Evolutionary conservation across 148 eudicot genomes (phyloP).

Genomic region (Gaultheria prostrata): DNA sequence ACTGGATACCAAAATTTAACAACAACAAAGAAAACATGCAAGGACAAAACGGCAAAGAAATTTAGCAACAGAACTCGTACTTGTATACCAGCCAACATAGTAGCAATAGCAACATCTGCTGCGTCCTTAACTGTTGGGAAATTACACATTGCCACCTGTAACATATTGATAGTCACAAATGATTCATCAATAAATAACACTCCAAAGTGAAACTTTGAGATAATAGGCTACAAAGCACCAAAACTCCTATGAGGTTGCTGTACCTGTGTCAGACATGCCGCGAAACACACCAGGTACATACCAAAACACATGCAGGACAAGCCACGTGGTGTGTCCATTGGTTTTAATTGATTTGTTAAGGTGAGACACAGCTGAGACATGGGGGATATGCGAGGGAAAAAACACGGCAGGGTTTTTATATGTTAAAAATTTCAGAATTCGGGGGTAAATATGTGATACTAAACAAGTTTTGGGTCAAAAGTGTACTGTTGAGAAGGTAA

Average conservation of each 20-base stretch:
- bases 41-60: neutral
- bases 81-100: slow-evolving; percentile 95
- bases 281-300: neutral
- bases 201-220: neutral
- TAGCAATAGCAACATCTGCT: slow-evolving; percentile 93
- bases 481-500: neutral
- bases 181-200: neutral
- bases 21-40: neutral
- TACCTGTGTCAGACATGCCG: neutral
- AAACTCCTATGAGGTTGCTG: neutral
- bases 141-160: slow-evolving; percentile 95
- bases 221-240: neutral
- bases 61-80: slow-evolving; percentile 29
- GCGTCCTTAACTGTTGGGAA: slow-evolving; percentile 94
- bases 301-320: neutral
- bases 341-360: neutral
- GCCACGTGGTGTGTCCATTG: neutral
- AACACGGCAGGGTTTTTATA: neutral
- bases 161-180: slow-evolving; percentile 2
- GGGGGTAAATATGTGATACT: neutral
- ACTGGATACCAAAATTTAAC: neutral
- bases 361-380: neutral
- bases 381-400: neutral
- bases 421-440: neutral
- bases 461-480: neutral